phyloP scores from a whole-genome alignment of 108 stramenopile species.

The Skeletonema potamos region DNA sequence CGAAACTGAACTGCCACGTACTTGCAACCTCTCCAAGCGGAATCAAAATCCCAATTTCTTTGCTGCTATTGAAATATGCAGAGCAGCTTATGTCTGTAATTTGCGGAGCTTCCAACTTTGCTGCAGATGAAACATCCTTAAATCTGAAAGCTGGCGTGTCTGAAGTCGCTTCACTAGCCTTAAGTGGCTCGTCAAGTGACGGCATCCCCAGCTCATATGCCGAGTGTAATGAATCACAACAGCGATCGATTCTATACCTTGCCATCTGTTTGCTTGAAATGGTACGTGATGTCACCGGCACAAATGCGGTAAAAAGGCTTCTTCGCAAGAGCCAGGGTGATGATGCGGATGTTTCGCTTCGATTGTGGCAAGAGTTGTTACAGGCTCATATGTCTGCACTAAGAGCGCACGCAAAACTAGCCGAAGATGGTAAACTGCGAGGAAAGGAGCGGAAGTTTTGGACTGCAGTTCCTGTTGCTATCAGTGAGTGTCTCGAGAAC shows the following conservation, averaged over 20 bases:
- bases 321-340: conserved; percentile 42
- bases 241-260: conserved; percentile 39
- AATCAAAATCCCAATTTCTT: conserved; percentile 31
- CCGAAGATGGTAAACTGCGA: conserved; percentile 1
- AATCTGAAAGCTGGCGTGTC: conserved; percentile 21
- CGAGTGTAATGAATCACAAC: conserved; percentile 21
- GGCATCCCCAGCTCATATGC: conserved; percentile 16
- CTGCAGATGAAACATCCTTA: neutral
- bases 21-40: conserved; percentile 30
- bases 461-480: conserved; percentile 45
- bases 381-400: conserved; percentile 51
- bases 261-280: conserved; percentile 29
- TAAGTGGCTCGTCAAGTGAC: conserved; percentile 17
- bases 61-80: conserved; percentile 46
- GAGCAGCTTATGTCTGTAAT: conserved; percentile 40
- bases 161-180: conserved; percentile 20
- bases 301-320: conserved; percentile 35
- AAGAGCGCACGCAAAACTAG: conserved; percentile 29
- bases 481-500: conserved; percentile 50
- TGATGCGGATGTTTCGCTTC: conserved; percentile 52
- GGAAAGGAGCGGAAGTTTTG: conserved; percentile 49
- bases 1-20: conserved; percentile 17
- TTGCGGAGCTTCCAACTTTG: conserved; percentile 14
- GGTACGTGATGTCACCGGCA: conserved; percentile 41
- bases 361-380: conserved; percentile 76